A percentile compares a stretch with the other conserved stretches of the same genome.
phyloP scores from a whole-genome alignment of 192 early-diverging fungal species.

The Haplosporangium gracile region DNA sequence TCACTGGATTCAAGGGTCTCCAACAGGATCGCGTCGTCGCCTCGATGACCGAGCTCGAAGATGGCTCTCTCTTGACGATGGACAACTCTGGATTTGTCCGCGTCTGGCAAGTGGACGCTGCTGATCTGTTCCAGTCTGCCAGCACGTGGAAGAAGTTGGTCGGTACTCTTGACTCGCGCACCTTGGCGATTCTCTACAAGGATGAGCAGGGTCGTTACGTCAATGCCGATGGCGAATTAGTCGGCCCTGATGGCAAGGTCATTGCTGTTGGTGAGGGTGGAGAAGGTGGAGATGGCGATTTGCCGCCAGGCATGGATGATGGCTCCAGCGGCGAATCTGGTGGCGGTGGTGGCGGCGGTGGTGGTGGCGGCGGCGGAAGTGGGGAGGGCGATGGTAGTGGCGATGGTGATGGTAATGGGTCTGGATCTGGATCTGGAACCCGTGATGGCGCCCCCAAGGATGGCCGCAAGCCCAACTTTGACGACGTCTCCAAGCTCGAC shows the following conservation, averaged over 20 bases:
- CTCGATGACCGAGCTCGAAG: constrained; percentile 65
- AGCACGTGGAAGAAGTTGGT: constrained; percentile 74
- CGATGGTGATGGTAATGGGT: constrained; percentile 59
- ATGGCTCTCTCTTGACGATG: constrained; percentile 69
- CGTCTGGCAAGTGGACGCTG: constrained; percentile 70
- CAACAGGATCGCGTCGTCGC: constrained; percentile 63
- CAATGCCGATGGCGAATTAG: constrained; percentile 32
- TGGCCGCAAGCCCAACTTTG: constrained; percentile 68
- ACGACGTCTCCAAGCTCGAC: constrained; percentile 66
- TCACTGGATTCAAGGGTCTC: constrained; percentile 57
- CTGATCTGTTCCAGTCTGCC: constrained; percentile 64
- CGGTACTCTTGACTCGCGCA: constrained; percentile 66
- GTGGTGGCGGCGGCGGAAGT: constrained; percentile 52
- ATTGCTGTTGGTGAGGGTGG: constrained; percentile 16
- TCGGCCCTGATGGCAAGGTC: constrained; percentile 25
- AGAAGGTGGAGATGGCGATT: constrained; percentile 29
- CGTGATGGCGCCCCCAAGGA: constrained; percentile 59
- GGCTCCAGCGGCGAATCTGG: constrained; percentile 32
- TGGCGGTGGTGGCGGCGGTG: constrained; percentile 37
- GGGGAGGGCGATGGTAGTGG: constrained; percentile 60
- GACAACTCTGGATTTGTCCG: constrained; percentile 69
- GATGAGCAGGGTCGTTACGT: constrained; percentile 56
- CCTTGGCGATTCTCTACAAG: constrained; percentile 68
- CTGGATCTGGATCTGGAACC: constrained; percentile 60
- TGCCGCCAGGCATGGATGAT: constrained; percentile 33